phyloP scores from a whole-genome alignment of 768 basidiomycete species.

The Suillus cothurnatus region DNA sequence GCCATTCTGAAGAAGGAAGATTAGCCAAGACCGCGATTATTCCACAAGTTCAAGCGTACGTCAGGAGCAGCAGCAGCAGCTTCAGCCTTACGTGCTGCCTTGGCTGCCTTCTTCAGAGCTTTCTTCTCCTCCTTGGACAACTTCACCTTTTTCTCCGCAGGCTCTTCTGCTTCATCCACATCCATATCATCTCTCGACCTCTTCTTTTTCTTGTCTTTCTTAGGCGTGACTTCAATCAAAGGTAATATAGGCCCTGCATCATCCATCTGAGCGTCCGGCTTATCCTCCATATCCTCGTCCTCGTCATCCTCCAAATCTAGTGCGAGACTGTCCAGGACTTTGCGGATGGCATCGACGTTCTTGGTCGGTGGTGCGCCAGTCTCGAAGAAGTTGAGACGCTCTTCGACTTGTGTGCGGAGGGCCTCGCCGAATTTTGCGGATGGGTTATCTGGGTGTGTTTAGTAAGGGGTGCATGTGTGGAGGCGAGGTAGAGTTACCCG shows the following conservation, averaged over 20 bases:
- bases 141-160: conserved; percentile 67
- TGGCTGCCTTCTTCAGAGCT: conserved; percentile 77
- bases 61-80: conserved; percentile 32
- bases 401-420: conserved; percentile 91
- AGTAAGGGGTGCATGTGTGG: neutral
- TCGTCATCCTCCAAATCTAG: conserved; percentile 67
- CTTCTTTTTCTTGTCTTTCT: conserved; percentile 69
- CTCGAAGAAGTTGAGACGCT: conserved; percentile 93
- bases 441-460: conserved; percentile 61
- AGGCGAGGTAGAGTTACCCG: conserved; percentile 49
- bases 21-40: conserved; percentile 12
- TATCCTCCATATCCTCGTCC: conserved; percentile 42
- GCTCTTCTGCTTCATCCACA: conserved; percentile 54
- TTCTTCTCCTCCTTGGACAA: conserved; percentile 86
- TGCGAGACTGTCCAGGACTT: conserved; percentile 79
- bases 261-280: conserved; percentile 47
- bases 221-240: conserved; percentile 55
- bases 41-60: conserved; percentile 31
- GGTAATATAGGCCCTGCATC: conserved; percentile 52
- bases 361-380: conserved; percentile 86
- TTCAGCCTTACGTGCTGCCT: conserved; percentile 60
- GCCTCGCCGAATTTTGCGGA: conserved; percentile 96
- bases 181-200: conserved; percentile 69
- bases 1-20: conserved; percentile 27
- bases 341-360: conserved; percentile 90